These are phyloP conservation scores for Komagataella populi DNA, from an alignment of 805 yeast genomes.

Conservation along the genomic window DNA sequence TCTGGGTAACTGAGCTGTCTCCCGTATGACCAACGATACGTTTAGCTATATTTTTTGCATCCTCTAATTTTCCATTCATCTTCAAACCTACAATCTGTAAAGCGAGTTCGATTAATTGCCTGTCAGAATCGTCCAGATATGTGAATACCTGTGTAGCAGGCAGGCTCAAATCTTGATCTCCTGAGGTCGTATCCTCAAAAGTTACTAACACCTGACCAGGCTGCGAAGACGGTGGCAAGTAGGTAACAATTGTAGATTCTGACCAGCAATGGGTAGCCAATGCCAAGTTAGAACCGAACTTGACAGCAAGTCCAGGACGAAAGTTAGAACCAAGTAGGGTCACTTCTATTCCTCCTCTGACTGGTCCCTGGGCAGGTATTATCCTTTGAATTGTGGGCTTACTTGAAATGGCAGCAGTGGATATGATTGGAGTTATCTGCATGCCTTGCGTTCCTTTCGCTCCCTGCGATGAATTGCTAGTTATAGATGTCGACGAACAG, in stretches of 20 bases:
- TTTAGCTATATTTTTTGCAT: slow-evolving; percentile 87
- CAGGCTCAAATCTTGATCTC: slow-evolving; percentile 11
- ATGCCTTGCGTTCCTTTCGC: not conserved
- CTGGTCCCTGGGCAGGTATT: slow-evolving; percentile 92
- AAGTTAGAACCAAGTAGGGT: slow-evolving; percentile 83
- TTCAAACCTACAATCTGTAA: slow-evolving; percentile 92
- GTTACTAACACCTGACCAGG: slow-evolving; percentile 90
- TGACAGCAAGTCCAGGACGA: slow-evolving; percentile 68
- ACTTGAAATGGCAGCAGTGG: slow-evolving; percentile 2
- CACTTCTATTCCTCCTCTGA: slow-evolving; percentile 92
- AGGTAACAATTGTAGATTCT: slow-evolving; percentile 84
- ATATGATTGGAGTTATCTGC: not conserved
- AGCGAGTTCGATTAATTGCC: slow-evolving; percentile 89
- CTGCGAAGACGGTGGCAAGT: slow-evolving; percentile 78
- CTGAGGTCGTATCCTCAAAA: slow-evolving; percentile 21
- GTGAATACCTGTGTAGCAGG: slow-evolving; percentile 50
- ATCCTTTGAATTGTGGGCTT: slow-evolving; percentile 66
- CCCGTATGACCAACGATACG: slow-evolving; percentile 65
- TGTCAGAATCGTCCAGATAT: slow-evolving; percentile 88
- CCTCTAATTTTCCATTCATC: slow-evolving; percentile 92
- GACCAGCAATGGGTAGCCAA: slow-evolving; percentile 94
- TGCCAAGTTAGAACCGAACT: slow-evolving; percentile 74
- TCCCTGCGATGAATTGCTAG: not conserved
- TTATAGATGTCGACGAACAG: slow-evolving; percentile 4
- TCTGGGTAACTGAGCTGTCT: slow-evolving; percentile 11